Conservation (phyloP, 306 rosid species). For the Casuarina cunninghamiana region DNA sequence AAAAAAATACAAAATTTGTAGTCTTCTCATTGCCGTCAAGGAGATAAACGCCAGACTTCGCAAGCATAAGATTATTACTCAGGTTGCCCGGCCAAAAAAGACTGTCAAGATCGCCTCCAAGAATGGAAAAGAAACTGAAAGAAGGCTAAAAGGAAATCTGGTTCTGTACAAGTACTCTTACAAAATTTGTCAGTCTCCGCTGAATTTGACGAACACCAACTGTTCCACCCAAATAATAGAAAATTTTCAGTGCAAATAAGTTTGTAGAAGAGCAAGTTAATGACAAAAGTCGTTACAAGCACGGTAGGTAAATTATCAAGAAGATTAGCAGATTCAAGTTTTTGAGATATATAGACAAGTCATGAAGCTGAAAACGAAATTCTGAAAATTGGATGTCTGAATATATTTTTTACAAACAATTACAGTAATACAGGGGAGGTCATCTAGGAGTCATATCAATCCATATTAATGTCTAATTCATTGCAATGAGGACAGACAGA, state of each 20-base stretch:
- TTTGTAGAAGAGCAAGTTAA: background rate
- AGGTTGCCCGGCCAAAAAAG: slow-evolving; percentile 44
- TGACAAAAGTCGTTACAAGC: background rate
- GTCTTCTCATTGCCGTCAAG: slow-evolving; percentile 11
- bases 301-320: background rate
- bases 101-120: slow-evolving; percentile 53
- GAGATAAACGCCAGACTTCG: slow-evolving; percentile 35
- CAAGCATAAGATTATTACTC: slow-evolving; percentile 37
- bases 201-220: slow-evolving; percentile 43
- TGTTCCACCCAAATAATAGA: slow-evolving; percentile 32
- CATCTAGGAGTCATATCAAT: background rate
- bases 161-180: slow-evolving; percentile 67
- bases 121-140: slow-evolving; percentile 35
- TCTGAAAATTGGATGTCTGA: background rate
- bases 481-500: slow-evolving; percentile 13
- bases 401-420: background rate
- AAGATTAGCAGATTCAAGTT: background rate
- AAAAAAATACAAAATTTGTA: slow-evolving; percentile 8
- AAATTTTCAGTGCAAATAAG: background rate
- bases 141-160: slow-evolving; percentile 56
- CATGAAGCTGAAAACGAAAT: background rate
- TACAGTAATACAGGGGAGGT: background rate
- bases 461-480: background rate
- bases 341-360: background rate
- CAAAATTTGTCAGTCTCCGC: slow-evolving; percentile 46